These are phyloP conservation scores for Geotrichum bryndzae DNA, from an alignment of 1,139 yeast genomes.

Conservation along the genomic window DNA sequence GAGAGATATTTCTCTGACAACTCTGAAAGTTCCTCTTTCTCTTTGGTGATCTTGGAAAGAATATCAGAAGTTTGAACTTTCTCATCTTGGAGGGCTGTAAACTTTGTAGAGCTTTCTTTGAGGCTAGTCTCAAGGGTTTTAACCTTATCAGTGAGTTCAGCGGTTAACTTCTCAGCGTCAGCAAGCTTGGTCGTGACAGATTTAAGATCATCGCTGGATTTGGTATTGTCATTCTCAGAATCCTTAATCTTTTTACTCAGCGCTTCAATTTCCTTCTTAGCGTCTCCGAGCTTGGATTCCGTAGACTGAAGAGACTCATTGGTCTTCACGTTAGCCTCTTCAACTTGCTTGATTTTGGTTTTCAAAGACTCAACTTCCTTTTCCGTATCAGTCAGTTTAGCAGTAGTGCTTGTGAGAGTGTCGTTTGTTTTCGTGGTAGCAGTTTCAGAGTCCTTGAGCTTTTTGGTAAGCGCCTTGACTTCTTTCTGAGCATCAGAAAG, in stretches of 20 bases:
- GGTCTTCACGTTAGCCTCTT: background rate
- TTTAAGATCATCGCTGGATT: background rate
- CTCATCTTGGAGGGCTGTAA: conserved; percentile 21
- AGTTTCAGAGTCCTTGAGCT: conserved; percentile 13
- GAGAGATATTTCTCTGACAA: conserved; percentile 8
- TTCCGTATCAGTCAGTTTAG: conserved; percentile 11
- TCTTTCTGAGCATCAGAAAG: conserved; percentile 16
- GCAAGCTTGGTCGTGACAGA: background rate
- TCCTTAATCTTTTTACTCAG: background rate
- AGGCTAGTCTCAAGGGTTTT: conserved; percentile 3
- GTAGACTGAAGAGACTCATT: background rate
- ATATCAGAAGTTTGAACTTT: background rate
- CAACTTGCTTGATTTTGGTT: conserved; percentile 20
- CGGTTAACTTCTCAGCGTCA: background rate
- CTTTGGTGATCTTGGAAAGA: conserved; percentile 6
- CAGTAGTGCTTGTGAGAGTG: conserved; percentile 13
- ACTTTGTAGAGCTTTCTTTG: conserved; percentile 37
- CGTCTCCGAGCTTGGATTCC: background rate
- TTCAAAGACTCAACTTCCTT: conserved; percentile 14
- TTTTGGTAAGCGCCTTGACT: conserved; percentile 11
- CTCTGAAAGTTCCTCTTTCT: conserved; percentile 4
- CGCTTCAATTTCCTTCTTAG: background rate
- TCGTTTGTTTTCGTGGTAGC: conserved; percentile 5
- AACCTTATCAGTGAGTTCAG: background rate
- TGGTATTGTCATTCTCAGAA: background rate